Evolutionary conservation across 129 eudicot species (phyloP), one percentile per base, ranked within the genome.

Genomic region (Ambrosia artemisiifolia): DNA sequence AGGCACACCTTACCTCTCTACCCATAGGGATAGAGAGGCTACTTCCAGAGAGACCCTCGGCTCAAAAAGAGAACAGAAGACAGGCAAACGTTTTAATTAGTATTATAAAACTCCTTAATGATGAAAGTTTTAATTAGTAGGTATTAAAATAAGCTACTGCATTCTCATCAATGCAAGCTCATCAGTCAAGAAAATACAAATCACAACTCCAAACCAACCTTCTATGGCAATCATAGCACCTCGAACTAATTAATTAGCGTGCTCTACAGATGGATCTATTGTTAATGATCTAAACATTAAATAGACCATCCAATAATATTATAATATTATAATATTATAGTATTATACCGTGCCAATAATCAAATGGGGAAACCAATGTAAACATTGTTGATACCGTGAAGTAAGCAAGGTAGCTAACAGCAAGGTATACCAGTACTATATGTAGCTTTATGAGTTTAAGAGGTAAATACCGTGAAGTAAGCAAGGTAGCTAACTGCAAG

Each of bases 401-500:
- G n/a, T n/a, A n/a, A n/a, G n/a, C n/a, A n/a, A n/a, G n/a, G n/a
- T n/a, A n/a, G n/a, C n/a, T n/a, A n/a, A n/a, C n/a, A n/a, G 35
- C 63, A 56, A 18, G 18, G 61, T 63, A 63, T 47, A 36, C 10
- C 40, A 63, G 76, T 38, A 50, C 12, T 30, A 49, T 20, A 69
- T 36, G 57, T 70, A 61, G 56, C 33, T 70, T 68, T 61, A 30
- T 2, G 48, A 66, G 73, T 69, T 81, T 47, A 28, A 50, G 59
- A 61, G 76, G 71, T 38, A 47, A 63, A 70, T 87, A 94, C 98
- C 36, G 96, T 83, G 81, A 80, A 94, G 78, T 69, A 94, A 60
- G 98, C 98, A 70, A 90, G 75, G 83, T 94, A 94, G 97, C 96
- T 90, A 77, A 94, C 93, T 16, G 97, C 89, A 84, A 94, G 79